Evolutionary conservation across 2,329 filamentous ascomycete species (phyloP), one percentile per base, ranked within the genome.

Genomic region (Thielaviopsis populi): DNA sequence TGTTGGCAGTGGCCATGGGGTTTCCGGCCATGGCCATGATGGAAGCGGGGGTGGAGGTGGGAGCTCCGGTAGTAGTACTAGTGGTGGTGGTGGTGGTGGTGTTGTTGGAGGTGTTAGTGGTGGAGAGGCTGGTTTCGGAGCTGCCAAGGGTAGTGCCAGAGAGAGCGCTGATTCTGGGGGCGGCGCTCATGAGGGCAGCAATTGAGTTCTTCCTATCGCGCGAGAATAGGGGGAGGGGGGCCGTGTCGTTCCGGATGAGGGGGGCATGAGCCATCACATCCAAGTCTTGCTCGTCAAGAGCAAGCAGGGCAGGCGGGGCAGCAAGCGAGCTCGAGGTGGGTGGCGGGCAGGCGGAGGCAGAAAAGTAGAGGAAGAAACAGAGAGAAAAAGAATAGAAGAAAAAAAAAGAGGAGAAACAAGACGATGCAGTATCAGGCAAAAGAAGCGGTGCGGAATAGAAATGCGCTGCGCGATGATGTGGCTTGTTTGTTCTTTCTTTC

Each of bases 1-100:
- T 95, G 74, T 96, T 96, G 73, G 88, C 83, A 66, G 88, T 90
- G 66, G 91, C 88, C 70, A 89, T 77, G 67, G 91, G 82, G 66
- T 83, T 83, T 56, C 84, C 84, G 66, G 79, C 74, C 66, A 74
- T 82, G 10, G 70, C 68, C 62, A 75, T 67, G n/a, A 69, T 69
- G 41, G 74, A 11, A 19, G 53, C 19, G 53, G 53, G 8, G 53
- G 30, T 37, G 53, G 53, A 56, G 53, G 30, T 54, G 50, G 53
- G 53, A 56, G 53, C 53, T 56, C 53, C 53, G 53, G 27, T 24
- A 46, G n/a, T 46, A 46, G 17, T n/a, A n/a, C n/a, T n/a, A 15
- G 48, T 27, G 48, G 48, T 6, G 48, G 24, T 53, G 48, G 48
- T 22, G 48, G 19, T 53, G 48, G 48, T 19, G 48, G 24, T 19